These are phyloP conservation scores for Clonostachys chloroleuca DNA, from an alignment of 2,329 filamentous ascomycete species.

Conservation along the genomic window DNA sequence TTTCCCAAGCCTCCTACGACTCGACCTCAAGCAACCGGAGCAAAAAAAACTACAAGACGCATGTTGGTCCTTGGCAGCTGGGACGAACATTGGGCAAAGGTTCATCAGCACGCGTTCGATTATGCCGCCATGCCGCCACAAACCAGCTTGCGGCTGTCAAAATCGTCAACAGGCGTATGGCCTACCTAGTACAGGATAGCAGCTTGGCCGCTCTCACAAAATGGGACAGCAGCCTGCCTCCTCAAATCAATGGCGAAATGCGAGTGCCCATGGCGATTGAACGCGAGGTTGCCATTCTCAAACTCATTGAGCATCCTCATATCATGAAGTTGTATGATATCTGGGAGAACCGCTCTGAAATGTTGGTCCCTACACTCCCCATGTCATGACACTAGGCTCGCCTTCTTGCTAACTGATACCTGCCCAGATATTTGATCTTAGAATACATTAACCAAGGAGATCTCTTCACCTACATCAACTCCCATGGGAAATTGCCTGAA, in stretches of 20 bases:
- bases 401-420: background rate
- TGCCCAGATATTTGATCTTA: slow-evolving; percentile 81
- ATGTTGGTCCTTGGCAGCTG: slow-evolving; percentile 91
- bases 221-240: slow-evolving; percentile 56
- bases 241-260: slow-evolving; percentile 54
- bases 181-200: slow-evolving; percentile 76
- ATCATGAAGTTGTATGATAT: slow-evolving; percentile 94
- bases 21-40: slow-evolving; percentile 32
- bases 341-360: slow-evolving; percentile 93
- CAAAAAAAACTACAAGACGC: slow-evolving; percentile 54
- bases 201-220: slow-evolving; percentile 81
- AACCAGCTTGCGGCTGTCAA: slow-evolving; percentile 87
- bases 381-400: background rate
- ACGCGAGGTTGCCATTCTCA: slow-evolving; percentile 94
- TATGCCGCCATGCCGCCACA: slow-evolving; percentile 76
- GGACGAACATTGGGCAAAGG: slow-evolving; percentile 87
- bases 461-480: slow-evolving; percentile 81
- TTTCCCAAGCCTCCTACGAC: slow-evolving; percentile 34
- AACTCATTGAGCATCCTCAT: slow-evolving; percentile 90
- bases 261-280: slow-evolving; percentile 86
- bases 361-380: slow-evolving; percentile 52
- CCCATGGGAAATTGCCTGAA: slow-evolving; percentile 70
- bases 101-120: slow-evolving; percentile 80
- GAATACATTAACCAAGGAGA: slow-evolving; percentile 82
- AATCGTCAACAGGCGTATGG: slow-evolving; percentile 83